These are phyloP conservation scores for Saturnispora saitoi DNA, from an alignment of 805 yeast species.

Conservation along the genomic window DNA sequence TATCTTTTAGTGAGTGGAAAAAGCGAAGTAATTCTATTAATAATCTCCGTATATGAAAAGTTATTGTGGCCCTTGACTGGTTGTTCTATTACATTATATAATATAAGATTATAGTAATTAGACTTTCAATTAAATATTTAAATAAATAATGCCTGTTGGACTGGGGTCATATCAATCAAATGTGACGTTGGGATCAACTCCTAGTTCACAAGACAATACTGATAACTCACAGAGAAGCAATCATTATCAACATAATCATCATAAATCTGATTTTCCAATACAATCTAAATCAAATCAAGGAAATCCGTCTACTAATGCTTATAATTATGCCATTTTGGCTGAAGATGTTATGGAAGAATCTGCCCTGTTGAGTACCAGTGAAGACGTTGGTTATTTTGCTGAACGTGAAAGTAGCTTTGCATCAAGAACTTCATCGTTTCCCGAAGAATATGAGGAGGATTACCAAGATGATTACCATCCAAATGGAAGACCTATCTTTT, in stretches of 20 bases:
- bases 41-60: too few species aligned
- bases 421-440: conserved; percentile 1
- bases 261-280: conserved; percentile 3
- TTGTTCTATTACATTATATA: too few species aligned
- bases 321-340: conserved; percentile 8
- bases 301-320: background rate
- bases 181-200: background rate
- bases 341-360: conserved; percentile 35
- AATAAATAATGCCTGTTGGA: background rate
- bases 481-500: conserved; percentile 3
- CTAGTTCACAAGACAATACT: background rate
- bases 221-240: background rate
- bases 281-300: background rate
- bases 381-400: conserved; percentile 22
- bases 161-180: background rate
- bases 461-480: conserved; percentile 16
- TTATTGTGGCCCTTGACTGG: too few species aligned
- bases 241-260: too few species aligned
- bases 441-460: conserved; percentile 16
- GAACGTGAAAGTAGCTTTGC: conserved; percentile 11
- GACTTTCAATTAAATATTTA: background rate
- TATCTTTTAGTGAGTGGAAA: too few species aligned
- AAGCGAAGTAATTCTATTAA: too few species aligned
- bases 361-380: conserved; percentile 22
- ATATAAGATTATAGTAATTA: background rate